Percentiles rank a stretch among this genome's conserved stretches.
Conservation (phyloP, 495 filamentous ascomycete species). For the Neurospora sp. region DNA sequence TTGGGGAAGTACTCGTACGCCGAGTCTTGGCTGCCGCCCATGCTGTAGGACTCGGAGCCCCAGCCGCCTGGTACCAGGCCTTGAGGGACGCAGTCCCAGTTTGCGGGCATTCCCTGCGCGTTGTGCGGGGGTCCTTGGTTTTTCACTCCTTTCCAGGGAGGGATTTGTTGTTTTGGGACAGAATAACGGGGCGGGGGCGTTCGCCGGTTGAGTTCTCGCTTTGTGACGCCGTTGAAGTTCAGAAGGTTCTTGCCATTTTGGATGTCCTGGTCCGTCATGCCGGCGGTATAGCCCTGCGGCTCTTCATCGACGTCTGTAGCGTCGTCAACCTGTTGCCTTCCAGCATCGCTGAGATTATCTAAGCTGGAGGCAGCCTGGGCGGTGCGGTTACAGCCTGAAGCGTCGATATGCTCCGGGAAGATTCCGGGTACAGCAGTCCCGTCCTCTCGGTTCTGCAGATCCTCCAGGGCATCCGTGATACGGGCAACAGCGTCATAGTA, state of each 20-base stretch:
- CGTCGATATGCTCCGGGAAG: conserved; percentile 76
- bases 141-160: background rate
- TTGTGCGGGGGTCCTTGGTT: background rate
- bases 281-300: conserved; percentile 4
- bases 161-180: background rate
- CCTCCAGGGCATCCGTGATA: conserved; percentile 78
- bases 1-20: conserved; percentile 96
- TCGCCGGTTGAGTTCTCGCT: background rate
- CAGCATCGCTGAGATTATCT: conserved; percentile 8
- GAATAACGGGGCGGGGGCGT: background rate
- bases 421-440: conserved; percentile 68
- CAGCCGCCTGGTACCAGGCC: conserved; percentile 32
- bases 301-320: conserved; percentile 1
- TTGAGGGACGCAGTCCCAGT: conserved; percentile 45
- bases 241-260: background rate
- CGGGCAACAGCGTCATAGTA: conserved; percentile 96
- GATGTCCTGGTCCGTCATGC: background rate
- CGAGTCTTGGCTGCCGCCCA: conserved; percentile 83
- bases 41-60: conserved; percentile 31
- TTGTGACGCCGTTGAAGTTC: background rate
- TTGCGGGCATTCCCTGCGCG: conserved; percentile 12
- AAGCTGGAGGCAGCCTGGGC: conserved; percentile 15
- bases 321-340: conserved; percentile 13
- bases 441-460: conserved; percentile 51
- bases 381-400: conserved; percentile 45